Evolutionary conservation across 2,329 filamentous ascomycete genomes (phyloP), one percentile per base, ranked within the genome.

Genomic region (Neonectria magnoliae): DNA sequence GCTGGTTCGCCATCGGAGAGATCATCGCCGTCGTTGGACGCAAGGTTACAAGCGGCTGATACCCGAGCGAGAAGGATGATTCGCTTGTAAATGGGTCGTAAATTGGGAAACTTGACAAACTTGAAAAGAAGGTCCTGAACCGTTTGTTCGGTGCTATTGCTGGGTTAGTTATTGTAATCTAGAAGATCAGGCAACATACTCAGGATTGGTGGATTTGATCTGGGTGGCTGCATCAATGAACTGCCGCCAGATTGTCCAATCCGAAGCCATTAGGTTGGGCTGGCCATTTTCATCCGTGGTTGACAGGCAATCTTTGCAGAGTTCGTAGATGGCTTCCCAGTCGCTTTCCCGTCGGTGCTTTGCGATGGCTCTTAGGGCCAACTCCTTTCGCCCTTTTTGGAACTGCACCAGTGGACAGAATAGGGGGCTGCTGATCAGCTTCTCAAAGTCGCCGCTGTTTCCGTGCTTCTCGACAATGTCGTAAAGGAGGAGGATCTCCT

Each of bases 401-500:
- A 87, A 81, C 67, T 85, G 83, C 20, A 73, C 71, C 3, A 82
- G 69, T 0, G 83, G 83, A 0, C 80, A 80, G 9, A 84, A 79
- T 0, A 78, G 68, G 0, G 79, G 75, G 47, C 82, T 81, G 3
- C 71, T 61, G 0, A 82, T 71, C 8, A 81, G 75, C 41, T 80
- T 80, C 1, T 79, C 65, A 62, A 80, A 81, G 47, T 84, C 83
- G 0, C 79, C 79, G 1, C 75, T 71, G 1, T 78, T 78, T 1
- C 81, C 83, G 10, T 85, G 82, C 4, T 77, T 78, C 31, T 81
- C 78, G 1, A 84, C 72, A 22, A 87, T 78, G 1, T 82, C 78
- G 65, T 85, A 87, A 18, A 85, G 80, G 2, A 87, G 78, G 0
- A 84, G 76, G 2, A 84, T 79, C 65, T 87, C 85, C 62, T 87